Evolutionary conservation across 257 asterid genomes (phyloP).

Genomic region (Henckelia pumila): DNA sequence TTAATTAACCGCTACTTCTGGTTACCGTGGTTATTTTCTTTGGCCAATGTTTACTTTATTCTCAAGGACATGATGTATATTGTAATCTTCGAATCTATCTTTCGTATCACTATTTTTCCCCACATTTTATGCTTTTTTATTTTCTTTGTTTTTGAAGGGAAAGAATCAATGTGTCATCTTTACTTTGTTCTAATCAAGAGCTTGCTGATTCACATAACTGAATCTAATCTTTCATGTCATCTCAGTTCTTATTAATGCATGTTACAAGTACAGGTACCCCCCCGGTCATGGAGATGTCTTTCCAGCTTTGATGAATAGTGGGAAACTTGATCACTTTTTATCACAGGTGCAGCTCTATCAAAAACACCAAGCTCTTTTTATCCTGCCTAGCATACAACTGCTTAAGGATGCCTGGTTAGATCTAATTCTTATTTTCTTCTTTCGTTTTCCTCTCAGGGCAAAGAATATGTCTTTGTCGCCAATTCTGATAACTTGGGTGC

Average conservation of each 20-base stretch:
- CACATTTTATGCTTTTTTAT: constrained; percentile 2
- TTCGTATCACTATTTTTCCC: not conserved
- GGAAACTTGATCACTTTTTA: constrained; percentile 85
- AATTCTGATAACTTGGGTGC: constrained; percentile 99
- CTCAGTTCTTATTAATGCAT: constrained; percentile 18
- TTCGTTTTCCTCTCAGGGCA: constrained; percentile 57
- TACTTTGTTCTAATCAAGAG: not conserved
- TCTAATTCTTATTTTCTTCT: constrained; percentile 11
- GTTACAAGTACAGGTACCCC: constrained; percentile 68
- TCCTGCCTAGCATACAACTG: constrained; percentile 10
- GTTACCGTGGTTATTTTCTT: not conserved
- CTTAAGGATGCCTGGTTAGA: constrained; percentile 10
- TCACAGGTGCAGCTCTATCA: constrained; percentile 57
- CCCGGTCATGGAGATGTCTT: constrained; percentile 99
- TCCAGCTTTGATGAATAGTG: constrained; percentile 88
- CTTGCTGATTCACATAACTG: constrained; percentile 10
- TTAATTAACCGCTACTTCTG: constrained; percentile 12
- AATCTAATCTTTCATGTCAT: constrained; percentile 4
- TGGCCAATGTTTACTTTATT: not conserved
- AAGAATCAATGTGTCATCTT: constrained; percentile 7
- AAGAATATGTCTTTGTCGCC: constrained; percentile 89
- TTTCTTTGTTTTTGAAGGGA: constrained; percentile 3
- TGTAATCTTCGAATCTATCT: constrained; percentile 15
- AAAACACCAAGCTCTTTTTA: constrained; percentile 21
- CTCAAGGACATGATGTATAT: constrained; percentile 3